A percentile compares a stretch with the other conserved stretches of the same genome.
phyloP scores from a whole-genome alignment of 2,329 filamentous ascomycete genomes.

The Anisogramma anomala region DNA sequence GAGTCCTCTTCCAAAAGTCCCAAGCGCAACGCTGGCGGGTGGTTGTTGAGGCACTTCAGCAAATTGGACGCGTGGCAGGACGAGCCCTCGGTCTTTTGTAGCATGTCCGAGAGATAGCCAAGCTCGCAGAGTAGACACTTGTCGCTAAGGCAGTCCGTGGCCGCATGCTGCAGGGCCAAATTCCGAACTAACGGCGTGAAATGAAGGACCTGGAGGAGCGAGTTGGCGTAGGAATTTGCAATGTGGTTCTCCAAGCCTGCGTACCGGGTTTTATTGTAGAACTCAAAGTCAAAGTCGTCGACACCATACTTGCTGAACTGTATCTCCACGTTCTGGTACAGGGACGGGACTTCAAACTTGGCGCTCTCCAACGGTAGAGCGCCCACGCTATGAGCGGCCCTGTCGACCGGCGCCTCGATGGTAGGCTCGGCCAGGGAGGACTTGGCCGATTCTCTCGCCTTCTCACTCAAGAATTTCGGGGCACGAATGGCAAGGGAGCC shows the following conservation, averaged over 20 bases:
- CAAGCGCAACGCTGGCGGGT: constrained; percentile 64
- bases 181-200: constrained; percentile 86
- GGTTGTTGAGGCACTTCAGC: constrained; percentile 75
- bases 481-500: constrained; percentile 54
- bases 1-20: constrained; percentile 78
- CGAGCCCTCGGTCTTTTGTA: constrained; percentile 85
- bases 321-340: constrained; percentile 92
- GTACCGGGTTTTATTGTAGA: constrained; percentile 86
- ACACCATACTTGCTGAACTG: constrained; percentile 98
- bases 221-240: constrained; percentile 89
- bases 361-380: constrained; percentile 60
- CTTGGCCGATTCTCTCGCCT: constrained; percentile 57
- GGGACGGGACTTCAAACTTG: constrained; percentile 70
- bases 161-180: constrained; percentile 75
- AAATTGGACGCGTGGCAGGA: constrained; percentile 96
- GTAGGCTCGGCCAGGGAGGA: constrained; percentile 30
- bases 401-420: constrained; percentile 35
- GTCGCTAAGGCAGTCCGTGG: constrained; percentile 71
- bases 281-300: constrained; percentile 99
- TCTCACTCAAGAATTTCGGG: constrained; percentile 92
- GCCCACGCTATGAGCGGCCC: constrained; percentile 54
- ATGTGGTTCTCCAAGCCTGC: constrained; percentile 95
- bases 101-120: constrained; percentile 94
- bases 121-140: constrained; percentile 85
- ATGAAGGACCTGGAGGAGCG: constrained; percentile 79